Percentiles rank a stretch among this genome's conserved stretches.
Conservation (phyloP, 2,329 filamentous ascomycete genomes). For the Mycosphaerella sp. region DNA sequence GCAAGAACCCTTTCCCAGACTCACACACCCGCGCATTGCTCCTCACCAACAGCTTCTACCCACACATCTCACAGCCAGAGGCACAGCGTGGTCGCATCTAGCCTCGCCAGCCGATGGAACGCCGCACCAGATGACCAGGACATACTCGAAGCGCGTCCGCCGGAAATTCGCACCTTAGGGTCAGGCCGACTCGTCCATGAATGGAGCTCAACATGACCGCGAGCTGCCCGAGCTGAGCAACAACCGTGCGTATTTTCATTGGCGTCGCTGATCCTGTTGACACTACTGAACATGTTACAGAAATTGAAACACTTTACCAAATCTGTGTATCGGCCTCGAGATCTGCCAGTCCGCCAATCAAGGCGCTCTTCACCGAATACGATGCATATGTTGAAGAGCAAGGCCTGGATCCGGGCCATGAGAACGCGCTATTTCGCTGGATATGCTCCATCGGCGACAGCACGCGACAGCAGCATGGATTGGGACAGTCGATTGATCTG, state of each 20-base stretch:
- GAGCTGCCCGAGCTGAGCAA: conserved; percentile 38
- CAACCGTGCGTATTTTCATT: conserved; percentile 31
- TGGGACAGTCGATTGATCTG: conserved; percentile 20
- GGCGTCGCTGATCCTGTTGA: too few relatives aligned
- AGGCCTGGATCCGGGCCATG: conserved; percentile 64
- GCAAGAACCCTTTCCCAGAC: not conserved
- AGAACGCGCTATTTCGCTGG: conserved; percentile 69
- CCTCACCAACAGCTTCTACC: conserved; percentile 3
- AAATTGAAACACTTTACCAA: conserved; percentile 70
- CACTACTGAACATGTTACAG: conserved; percentile 40
- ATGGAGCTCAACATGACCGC: conserved; percentile 28
- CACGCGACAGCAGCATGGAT: conserved; percentile 22
- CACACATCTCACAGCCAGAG: conserved; percentile 7
- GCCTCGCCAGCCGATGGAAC: conserved; percentile 9
- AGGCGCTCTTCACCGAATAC: conserved; percentile 75
- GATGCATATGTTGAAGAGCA: conserved; percentile 65
- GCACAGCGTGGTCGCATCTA: not conserved
- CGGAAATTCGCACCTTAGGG: conserved; percentile 22
- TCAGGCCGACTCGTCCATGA: conserved; percentile 26
- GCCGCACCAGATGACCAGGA: conserved; percentile 31
- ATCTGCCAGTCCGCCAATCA: conserved; percentile 60
- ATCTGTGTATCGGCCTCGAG: conserved; percentile 67
- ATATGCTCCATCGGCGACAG: conserved; percentile 68
- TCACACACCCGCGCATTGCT: conserved; percentile 1
- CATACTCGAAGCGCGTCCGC: conserved; percentile 33